Base-by-base conservation (phyloP, 768 basidiomycete genomes). In the Termitomyces sp. region DNA sequence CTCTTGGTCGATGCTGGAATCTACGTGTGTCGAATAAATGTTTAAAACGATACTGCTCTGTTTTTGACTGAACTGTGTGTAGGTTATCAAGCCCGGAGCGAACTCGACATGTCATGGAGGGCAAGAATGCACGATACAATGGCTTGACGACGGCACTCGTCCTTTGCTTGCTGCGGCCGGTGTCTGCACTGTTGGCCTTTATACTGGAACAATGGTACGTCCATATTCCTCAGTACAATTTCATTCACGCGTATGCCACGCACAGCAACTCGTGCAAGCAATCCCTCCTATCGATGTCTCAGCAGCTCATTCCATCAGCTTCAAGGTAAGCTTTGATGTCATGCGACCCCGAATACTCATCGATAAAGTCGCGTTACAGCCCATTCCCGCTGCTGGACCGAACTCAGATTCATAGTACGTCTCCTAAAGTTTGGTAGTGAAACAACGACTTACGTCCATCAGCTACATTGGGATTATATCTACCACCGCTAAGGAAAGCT, bases 381-480 rank as follows among this genome's bases (percentile, higher is more conserved):
- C 84, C 46, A 74, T 78, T 61, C 72, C 85, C 0, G 59, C 68
- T 50, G 84, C 78, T 44, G 87, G 85, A 45, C 74, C 83, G 1
- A 72, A 84, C 63, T 78, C 81, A n/a, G 71, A 74, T 59, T 61
- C 62, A 45, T 90, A 87, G 88, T 88, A 64, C 57, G 84, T 21
- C 7, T 6, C 44, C 5, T 19, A 28, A 16, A 12, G 7, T 8
- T 19, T 0, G 2, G n/a, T 14, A 19, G 6, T 19, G 9, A n/a
- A 51, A 44, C 9, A n/a, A n/a, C 39, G 23, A 28, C 46, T 55
- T 12, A 58, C 43, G 19, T 63, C 37, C 58, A 39, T 45, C 46
- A 90, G 88, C 61, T 89, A 88, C 67, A 66, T 90, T 59, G 77
- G 77, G 58, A 83, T 90, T 63, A 76, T 68, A 27, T 80, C 77